phyloP scores from a whole-genome alignment of 2,329 filamentous ascomycete species.

The Botrytis squamosa region DNA sequence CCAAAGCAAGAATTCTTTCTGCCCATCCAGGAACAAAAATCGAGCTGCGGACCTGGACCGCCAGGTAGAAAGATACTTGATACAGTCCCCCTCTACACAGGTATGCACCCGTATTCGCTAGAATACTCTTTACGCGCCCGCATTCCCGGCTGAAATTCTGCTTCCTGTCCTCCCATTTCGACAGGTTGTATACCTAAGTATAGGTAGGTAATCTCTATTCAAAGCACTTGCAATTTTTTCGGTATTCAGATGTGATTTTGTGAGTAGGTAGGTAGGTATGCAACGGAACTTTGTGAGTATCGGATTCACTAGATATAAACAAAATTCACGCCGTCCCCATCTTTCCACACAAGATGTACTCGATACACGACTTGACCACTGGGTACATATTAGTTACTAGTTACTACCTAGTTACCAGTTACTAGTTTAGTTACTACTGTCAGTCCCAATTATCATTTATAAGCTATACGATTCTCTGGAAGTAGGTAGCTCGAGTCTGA shows the following conservation, averaged over 20 bases:
- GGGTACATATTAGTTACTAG: no score
- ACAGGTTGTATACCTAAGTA: background rate
- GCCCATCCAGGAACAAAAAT: no score
- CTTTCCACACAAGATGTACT: background rate
- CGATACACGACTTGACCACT: background rate
- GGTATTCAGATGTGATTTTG: background rate
- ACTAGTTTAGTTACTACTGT: no score
- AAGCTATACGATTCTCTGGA: background rate
- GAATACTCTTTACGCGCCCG: background rate
- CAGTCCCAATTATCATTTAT: background rate
- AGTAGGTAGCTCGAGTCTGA: background rate
- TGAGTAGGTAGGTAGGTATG: background rate
- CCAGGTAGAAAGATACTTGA: background rate
- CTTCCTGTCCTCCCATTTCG: accelerated
- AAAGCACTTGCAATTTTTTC: background rate
- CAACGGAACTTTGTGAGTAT: background rate
- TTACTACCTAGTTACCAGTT: no score
- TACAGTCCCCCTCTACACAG: background rate
- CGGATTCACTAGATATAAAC: accelerated
- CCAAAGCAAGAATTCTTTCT: no score
- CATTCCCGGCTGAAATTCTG: background rate
- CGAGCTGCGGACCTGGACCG: no score
- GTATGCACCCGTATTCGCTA: background rate
- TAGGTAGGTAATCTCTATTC: no score
- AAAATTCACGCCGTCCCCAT: background rate